Evolutionary conservation across 352 stramenopile species (phyloP), one percentile per base, ranked within the genome.

Genomic region (Pythium apleroticum): DNA sequence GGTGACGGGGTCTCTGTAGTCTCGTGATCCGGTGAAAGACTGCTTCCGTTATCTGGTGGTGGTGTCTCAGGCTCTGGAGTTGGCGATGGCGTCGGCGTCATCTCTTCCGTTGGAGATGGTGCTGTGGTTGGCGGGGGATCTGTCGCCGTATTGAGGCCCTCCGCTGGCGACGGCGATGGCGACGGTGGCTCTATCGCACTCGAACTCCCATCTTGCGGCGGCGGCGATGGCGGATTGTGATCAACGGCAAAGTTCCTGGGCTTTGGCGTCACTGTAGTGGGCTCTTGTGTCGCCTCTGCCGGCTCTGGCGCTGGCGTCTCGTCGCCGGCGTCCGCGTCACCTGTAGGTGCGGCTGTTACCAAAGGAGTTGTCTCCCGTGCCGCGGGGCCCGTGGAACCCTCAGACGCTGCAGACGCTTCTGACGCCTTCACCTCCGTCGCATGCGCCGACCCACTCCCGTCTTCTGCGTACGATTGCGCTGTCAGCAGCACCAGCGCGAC

Each of bases 131-230:
- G 9, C 30, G 30, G 30, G 4, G 30, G 9, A 9, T 33, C 4
- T 9, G 30, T 33, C 30, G 9, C 30, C 30, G 9, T 33, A 33
- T 33, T 33, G n/a, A n/a, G n/a, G n/a, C n/a, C n/a, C n/a, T n/a
- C n/a, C n/a, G n/a, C 10, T 53, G 56, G 39, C 27, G 56, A 22
- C 25, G 54, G 54, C 17, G 30, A 19, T 43, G 49, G 41, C 25
- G 30, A 17, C 19, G 33, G 33, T 8, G 52, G 43, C 33, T 39
- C 33, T 2, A 10, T 39, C 1, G 11, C 12, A 39, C 11, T 39
- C 33, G 33, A 17, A 39, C 4, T 15, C 14, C 10, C 10, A 12
- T 49, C 6, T 12, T 46, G 25, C 2, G 30, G 52, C 15, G 28
- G 22, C n/a, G 19, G 41, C 17, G 37, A 46, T 6, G 37, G 37